These are phyloP conservation scores for Penicillium odoratum DNA, from an alignment of 495 filamentous ascomycete genomes.

Conservation along the genomic window DNA sequence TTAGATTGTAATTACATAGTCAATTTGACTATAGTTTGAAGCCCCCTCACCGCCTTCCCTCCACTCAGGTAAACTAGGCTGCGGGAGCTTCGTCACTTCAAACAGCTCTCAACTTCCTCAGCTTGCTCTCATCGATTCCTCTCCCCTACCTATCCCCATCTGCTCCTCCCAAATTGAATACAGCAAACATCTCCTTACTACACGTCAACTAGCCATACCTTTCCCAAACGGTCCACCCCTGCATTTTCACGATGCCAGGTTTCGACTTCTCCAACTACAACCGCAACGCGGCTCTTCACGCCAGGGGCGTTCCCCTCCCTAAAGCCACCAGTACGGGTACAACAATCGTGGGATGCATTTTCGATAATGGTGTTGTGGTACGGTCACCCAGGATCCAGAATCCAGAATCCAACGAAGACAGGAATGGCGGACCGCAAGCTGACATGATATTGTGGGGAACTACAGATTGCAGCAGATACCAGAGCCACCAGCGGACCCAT, in stretches of 20 bases:
- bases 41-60: slow-evolving; percentile 5
- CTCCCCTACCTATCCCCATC: slow-evolving; percentile 7
- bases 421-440: slow-evolving; percentile 9
- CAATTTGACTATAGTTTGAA: background rate
- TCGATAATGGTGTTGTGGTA: slow-evolving; percentile 92
- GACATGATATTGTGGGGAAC: slow-evolving; percentile 17
- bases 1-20: background rate
- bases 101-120: slow-evolving; percentile 8
- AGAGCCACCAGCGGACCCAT: slow-evolving; percentile 96
- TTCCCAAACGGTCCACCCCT: slow-evolving; percentile 13
- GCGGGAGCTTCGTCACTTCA: slow-evolving; percentile 19
- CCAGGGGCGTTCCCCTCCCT: slow-evolving; percentile 86
- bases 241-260: slow-evolving; percentile 75
- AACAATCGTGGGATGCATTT: slow-evolving; percentile 98
- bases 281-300: slow-evolving; percentile 93
- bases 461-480: slow-evolving; percentile 92
- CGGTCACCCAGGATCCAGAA: slow-evolving; percentile 28
- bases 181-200: slow-evolving; percentile 1
- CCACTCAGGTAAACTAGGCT: slow-evolving; percentile 10
- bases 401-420: background rate
- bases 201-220: slow-evolving; percentile 23
- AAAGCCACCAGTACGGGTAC: slow-evolving; percentile 99
- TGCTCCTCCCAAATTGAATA: slow-evolving; percentile 11
- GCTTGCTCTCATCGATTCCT: background rate
- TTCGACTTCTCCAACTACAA: slow-evolving; percentile 99